Evolutionary conservation across 768 basidiomycete species (phyloP).

Genomic region (Pulveroboletus sp.): DNA sequence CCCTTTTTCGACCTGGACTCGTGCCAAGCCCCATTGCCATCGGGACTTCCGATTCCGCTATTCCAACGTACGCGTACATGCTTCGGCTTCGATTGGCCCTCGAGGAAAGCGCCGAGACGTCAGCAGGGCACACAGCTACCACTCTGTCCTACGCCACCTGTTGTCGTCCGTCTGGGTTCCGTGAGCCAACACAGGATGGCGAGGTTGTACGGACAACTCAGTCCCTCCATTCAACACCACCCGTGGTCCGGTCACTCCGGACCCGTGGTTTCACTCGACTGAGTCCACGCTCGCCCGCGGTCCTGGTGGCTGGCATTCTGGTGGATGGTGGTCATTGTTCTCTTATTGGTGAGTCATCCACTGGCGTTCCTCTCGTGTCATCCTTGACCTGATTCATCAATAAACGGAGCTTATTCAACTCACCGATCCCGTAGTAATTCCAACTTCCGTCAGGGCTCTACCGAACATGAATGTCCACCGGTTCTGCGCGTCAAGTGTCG

Average conservation of each 20-base stretch:
- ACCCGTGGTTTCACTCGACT: slow-evolving; percentile 5
- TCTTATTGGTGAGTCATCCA: slow-evolving; percentile 7
- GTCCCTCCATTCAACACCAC: slow-evolving; percentile 3
- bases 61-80: slow-evolving; percentile 7
- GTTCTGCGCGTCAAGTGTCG: slow-evolving; percentile 6
- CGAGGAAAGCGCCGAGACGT: slow-evolving; percentile 12
- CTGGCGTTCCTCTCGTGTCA: slow-evolving; percentile 3
- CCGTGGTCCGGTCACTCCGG: slow-evolving; percentile 7
- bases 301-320: slow-evolving; percentile 11
- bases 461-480: neutral
- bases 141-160: slow-evolving; percentile 9
- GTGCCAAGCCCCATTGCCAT: slow-evolving; percentile 26
- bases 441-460: slow-evolving; percentile 7
- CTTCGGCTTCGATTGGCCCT: slow-evolving; percentile 25
- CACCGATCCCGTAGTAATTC: slow-evolving; percentile 13
- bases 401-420: slow-evolving; percentile 14
- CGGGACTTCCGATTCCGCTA: slow-evolving; percentile 29
- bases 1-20: slow-evolving; percentile 18
- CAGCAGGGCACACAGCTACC: slow-evolving; percentile 1
- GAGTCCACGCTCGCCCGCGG: slow-evolving; percentile 3
- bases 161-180: slow-evolving; percentile 9
- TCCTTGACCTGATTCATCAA: slow-evolving; percentile 6
- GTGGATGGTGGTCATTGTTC: slow-evolving; percentile 1
- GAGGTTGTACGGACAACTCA: neutral
- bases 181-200: slow-evolving; percentile 11